These are phyloP conservation scores for Diplodia corticola DNA, from an alignment of 2,329 filamentous ascomycete genomes.

Conservation along the genomic window DNA sequence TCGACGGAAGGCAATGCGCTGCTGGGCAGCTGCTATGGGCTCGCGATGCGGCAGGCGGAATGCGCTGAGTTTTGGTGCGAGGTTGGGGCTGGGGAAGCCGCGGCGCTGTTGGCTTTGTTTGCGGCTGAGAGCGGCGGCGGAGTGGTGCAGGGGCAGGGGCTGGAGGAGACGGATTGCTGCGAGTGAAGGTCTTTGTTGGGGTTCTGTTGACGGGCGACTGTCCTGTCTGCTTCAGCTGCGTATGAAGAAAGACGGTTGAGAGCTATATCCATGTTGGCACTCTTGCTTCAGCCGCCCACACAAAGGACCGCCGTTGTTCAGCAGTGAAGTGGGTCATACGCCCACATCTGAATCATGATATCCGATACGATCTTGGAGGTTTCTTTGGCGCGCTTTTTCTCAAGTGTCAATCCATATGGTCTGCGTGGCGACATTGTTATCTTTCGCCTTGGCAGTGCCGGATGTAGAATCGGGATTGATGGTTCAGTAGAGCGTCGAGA, in stretches of 20 bases:
- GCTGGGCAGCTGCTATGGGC: constrained; percentile 38
- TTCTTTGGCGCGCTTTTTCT: not conserved
- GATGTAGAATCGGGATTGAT: not conserved
- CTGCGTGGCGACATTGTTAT: not conserved
- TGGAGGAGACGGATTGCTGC: not conserved
- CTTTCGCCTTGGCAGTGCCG: not conserved
- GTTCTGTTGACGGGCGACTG: too few relatives aligned
- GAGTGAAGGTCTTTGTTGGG: too few relatives aligned
- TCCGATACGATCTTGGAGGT: not conserved
- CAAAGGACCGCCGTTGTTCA: too few relatives aligned
- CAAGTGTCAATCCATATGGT: not conserved
- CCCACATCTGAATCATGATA: not conserved
- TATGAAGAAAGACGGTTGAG: too few relatives aligned
- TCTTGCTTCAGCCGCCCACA: too few relatives aligned
- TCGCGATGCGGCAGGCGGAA: constrained; percentile 38
- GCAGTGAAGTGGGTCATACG: not conserved
- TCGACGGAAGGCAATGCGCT: constrained; percentile 28
- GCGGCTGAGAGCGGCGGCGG: constrained; percentile 26
- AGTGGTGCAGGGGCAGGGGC: not conserved
- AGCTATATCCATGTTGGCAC: too few relatives aligned
- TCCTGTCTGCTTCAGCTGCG: too few relatives aligned
- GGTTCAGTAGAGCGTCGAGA: not conserved
- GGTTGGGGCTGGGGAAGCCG: constrained; percentile 35
- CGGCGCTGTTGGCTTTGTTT: constrained; percentile 36
- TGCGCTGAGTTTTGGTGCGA: constrained; percentile 38